Evolutionary conservation across 225 moss, liverwort and hornwort genomes (phyloP), one percentile per base, ranked within the genome.

Genomic region (Polytrichum commune): DNA sequence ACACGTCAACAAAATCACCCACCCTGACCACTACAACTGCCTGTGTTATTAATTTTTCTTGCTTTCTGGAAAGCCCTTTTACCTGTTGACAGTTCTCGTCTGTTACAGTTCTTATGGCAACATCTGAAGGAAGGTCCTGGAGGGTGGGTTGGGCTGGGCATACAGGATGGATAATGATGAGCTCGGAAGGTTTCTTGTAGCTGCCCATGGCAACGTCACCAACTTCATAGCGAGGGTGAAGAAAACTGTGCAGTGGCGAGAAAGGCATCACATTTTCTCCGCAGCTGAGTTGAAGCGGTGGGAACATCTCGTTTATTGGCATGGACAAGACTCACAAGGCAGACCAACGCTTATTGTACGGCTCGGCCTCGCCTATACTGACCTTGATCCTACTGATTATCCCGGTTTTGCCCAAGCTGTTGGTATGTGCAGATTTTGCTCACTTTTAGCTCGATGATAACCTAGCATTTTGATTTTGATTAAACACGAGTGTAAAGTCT

Each of bases 391-490:
- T 27, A 80, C 87, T 58, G 89, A 98, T 64, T 89, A 95, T 73
- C 91, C 98, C 53, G 91, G 84, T 68, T 98, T 98, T 76, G 91
- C 95, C 61, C 98, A 98, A 85, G 98, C 98, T 74, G 86, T 95
- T 27, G 95, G 98, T 98, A 81, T 84, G 91, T 79, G n/a, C 35
- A 64, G 55, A 55, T 71, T 13, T 38, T 24, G 46, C 3, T 3
- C 46, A 46, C 46, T 46, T 13, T 46, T 46, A 13, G 46, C 46
- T 46, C 1, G 3, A 46, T 16, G 16, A 46, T 46, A 46, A 13
- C 46, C 16, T 46, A 46, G 46, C 13, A 46, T 46, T 46, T 3
- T 46, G 13, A 46, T 46, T 13, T 46, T 3, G 16, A 46, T 46
- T 13, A 46, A 46, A 46, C 16, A 46, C 4, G 4, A 46, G 46